Percentiles rank a stretch among this genome's conserved stretches.
These are phyloP conservation scores for Zoysia japonica DNA, from an alignment of 176 grass and related monocot genomes.

Conservation along the genomic window DNA sequence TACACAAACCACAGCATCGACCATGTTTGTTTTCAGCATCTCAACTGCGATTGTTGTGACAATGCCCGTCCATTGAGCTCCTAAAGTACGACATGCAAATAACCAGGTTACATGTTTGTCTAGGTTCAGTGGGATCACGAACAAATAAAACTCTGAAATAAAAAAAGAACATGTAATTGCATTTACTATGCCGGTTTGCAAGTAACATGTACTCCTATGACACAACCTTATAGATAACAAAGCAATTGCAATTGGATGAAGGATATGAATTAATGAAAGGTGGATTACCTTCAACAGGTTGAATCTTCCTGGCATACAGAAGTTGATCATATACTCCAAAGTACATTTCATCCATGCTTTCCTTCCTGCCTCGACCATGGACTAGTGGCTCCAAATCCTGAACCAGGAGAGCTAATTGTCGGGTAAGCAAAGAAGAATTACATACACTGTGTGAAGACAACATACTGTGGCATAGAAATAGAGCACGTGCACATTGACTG, in stretches of 20 bases:
- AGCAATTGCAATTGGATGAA: neutral
- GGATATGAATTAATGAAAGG: neutral
- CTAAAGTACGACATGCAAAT: constrained; percentile 34
- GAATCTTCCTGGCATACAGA: constrained; percentile 82
- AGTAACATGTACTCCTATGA: neutral
- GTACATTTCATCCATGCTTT: constrained; percentile 69
- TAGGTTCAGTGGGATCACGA: neutral
- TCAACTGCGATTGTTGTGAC: constrained; percentile 90
- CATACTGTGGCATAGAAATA: neutral
- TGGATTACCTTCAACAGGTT: constrained; percentile 69
- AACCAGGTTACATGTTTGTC: neutral
- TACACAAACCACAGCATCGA: constrained; percentile 93
- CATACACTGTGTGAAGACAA: neutral
- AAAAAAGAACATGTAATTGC: neutral
- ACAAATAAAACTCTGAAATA: neutral
- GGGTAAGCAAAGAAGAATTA: neutral
- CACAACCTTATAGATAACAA: neutral
- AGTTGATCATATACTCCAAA: constrained; percentile 83
- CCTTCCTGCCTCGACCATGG: constrained; percentile 77
- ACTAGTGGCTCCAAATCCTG: constrained; percentile 77
- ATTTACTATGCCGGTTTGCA: neutral
- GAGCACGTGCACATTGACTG: neutral
- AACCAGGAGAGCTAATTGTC: neutral
- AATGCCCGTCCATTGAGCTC: constrained; percentile 92
- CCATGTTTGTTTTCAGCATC: constrained; percentile 92